Evolutionary conservation across 1,139 yeast species (phyloP), one percentile per base, ranked within the genome.

Genomic region (Barnettozyma hawaiiensis): DNA sequence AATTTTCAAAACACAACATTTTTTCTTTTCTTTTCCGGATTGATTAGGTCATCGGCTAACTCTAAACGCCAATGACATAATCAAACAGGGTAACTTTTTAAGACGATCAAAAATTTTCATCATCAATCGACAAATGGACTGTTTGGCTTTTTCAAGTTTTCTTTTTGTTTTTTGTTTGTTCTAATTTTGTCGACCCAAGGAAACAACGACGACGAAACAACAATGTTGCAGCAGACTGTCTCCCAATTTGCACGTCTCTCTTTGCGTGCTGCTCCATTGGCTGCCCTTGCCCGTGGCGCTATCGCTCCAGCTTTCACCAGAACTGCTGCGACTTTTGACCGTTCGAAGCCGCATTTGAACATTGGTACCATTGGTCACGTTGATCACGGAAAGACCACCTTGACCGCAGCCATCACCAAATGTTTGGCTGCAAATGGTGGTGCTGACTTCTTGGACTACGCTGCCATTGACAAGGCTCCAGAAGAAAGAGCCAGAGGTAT

Each of bases 401-500:
- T 92, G 65, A 92, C 97, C 48, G 97, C 98, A 52, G 97, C 98
- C 60, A 90, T 92, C 73, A 92, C 98, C 70, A 92, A 92, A 74
- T 92, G 87, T 47, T 76, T 92, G 54, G 75, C 97, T 42, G 78
- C 75, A 58, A 75, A 75, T 61, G 97, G 97, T 63, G 96, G 95
- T 63, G 97, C 97, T 51, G 73, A 71, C 59, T 92, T 90, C 76
- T 76, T 89, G 72, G 97, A 92, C 67, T 92, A 92, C 66, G 76
- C 87, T 46, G 70, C 97, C 50, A 92, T 92, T 62, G 98, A 92
- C 71, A 86, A 87, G 71, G 98, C 98, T 42, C 98, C 98, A 54
- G 98, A 92, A 74, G 98, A 92, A 76, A 84, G 96, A 73, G 97
- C 96, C 46, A 89, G 98, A 78, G 98, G 98, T 80, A 92, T 92